Evolutionary conservation across 192 early-diverging fungal genomes (phyloP).

Genomic region (Rhizophlyctis rosea): DNA sequence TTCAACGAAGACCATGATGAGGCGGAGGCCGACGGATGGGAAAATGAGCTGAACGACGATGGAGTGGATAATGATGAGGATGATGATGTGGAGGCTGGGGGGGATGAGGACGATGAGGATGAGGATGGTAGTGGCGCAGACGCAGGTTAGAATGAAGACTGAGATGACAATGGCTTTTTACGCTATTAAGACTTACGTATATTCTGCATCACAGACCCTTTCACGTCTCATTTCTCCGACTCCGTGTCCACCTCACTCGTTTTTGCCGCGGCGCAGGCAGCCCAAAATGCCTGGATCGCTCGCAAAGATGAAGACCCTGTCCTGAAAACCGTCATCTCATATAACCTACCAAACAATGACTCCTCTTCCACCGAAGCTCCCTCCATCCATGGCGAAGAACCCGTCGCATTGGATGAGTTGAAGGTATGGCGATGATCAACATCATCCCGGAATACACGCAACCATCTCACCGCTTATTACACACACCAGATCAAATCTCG

Average conservation of each 20-base stretch:
- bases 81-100: conserved; percentile 2
- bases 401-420: neutral
- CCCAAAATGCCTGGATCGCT: conserved; percentile 40
- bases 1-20: conserved; percentile 11
- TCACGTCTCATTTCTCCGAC: conserved; percentile 40
- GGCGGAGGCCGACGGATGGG: neutral
- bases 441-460: no score
- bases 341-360: no score
- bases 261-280: conserved; percentile 25
- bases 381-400: neutral
- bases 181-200: neutral
- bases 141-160: conserved; percentile 13
- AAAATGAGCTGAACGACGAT: no score
- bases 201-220: conserved; percentile 12
- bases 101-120: neutral
- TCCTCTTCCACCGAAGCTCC: neutral
- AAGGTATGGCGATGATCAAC: no score
- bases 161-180: neutral
- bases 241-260: conserved; percentile 26
- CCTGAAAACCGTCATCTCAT: conserved; percentile 29
- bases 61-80: conserved; percentile 25
- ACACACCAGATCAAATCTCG: no score
- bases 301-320: conserved; percentile 22
- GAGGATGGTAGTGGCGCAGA: neutral
- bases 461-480: no score